Conservation (phyloP, 352 stramenopile species). For the Phytophthora fragariaefolia region DNA sequence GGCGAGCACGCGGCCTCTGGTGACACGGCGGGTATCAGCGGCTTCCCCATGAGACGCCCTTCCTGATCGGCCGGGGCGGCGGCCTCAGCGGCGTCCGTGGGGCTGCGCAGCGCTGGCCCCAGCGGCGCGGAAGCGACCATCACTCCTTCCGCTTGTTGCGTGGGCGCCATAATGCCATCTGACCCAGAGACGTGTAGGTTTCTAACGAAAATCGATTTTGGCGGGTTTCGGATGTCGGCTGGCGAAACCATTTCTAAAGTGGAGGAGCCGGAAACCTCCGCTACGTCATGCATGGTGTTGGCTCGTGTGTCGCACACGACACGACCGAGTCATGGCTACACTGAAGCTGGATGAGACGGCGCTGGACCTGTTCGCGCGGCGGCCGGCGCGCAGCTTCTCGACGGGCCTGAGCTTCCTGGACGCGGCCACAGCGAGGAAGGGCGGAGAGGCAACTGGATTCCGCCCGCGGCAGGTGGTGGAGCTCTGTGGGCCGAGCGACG, state of each 20-base stretch:
- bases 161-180: conserved; percentile 46
- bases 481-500: conserved; percentile 49
- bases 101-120: conserved; percentile 10
- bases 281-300: too few species aligned
- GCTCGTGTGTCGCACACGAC: neutral
- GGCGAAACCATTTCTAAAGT: too few species aligned
- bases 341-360: conserved; percentile 64
- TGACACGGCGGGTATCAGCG: conserved; percentile 17
- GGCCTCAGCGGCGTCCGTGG: conserved; percentile 2
- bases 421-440: conserved; percentile 34
- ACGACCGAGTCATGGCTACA: too few species aligned
- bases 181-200: conserved; percentile 4
- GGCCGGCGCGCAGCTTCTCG: conserved; percentile 54
- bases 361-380: conserved; percentile 76
- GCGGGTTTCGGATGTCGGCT: too few species aligned
- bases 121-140: conserved; percentile 19
- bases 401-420: conserved; percentile 67
- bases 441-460: conserved; percentile 40
- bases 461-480: conserved; percentile 70
- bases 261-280: too few species aligned
- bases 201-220: too few species aligned
- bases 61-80: conserved; percentile 3
- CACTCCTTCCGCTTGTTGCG: conserved; percentile 24
- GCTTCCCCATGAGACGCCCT: neutral
- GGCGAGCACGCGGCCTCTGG: conserved; percentile 30